Evolutionary conservation across 225 moss, liverwort and hornwort genomes (phyloP), one percentile per base, ranked within the genome.

Genomic region (Physcomitrium patens): DNA sequence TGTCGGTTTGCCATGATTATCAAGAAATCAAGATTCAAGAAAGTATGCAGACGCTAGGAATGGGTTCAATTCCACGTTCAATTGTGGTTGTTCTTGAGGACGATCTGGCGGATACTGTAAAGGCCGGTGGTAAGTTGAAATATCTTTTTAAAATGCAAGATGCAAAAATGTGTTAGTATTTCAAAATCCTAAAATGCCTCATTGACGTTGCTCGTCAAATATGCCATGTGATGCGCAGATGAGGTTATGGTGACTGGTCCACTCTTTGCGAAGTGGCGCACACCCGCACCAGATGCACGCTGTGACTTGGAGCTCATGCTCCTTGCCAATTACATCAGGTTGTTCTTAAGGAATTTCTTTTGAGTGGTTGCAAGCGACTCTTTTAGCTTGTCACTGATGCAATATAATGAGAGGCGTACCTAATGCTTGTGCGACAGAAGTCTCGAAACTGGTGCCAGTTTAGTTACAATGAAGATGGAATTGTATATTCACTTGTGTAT

Each of bases 21-120:
- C 97, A 99, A 86, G 93, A 99, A 71, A 80, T 95, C 23, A 99
- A 92, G 80, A 80, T 99, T 75, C 97, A 99, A 80, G 97, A 99
- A 69, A 91, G 86, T 73, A 91, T 91, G 91, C 90, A 92, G 79
- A 87, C 93, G 37, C 90, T 92, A 61, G 89, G 89, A 76, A 89
- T 95, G 82, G 95, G 95, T 65, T 90, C 91, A 67, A 87, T 95
- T 77, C 97, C 97, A 16, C 93, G 97, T 54, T 99, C 97, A 59
- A 89, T 92, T 19, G 82, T 86, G 58, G 89, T 99, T 69, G 86
- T 95, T 67, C 93, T 99, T 27, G 93, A 91, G 63, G 93, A 99
- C 66, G 97, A 99, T 80, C 89, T 99, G 61, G 95, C 93, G 67
- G 97, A 99, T 78, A 87, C 90, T 37, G 85, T 93, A 69, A 91